Evolutionary conservation across 768 basidiomycete genomes (phyloP), one percentile per base, ranked within the genome.

Genomic region (Mrakia gelida): DNA sequence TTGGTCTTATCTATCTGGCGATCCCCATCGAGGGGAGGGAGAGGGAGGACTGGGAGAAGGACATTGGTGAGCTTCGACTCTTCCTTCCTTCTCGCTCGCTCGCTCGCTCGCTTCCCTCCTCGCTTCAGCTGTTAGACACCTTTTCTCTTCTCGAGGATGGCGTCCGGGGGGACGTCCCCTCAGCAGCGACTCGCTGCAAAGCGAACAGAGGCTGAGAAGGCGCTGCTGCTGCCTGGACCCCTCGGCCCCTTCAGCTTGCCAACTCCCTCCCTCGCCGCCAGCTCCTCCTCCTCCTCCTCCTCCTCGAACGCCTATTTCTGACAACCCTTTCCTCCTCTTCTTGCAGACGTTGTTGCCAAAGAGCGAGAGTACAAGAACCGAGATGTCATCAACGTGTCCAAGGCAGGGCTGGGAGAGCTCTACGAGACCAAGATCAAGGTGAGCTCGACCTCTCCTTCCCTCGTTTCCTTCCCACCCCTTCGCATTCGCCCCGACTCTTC

Each of bases 301-400:
- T 49, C 16, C 26, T 75, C 26, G 59, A 18, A 52, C 11, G 38
- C 59, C 62, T 21, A 32, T 41, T 43, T 43, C 61, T 63, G 73
- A 28, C 30, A 34, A 32, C 61, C 65, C 34, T 28, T 62, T 34
- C 63, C n/a, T 21, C 41, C 49, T 23, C 3, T 32, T 15, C n/a
- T 32, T 15, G 82, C 92, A 81, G 87, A 94, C 80, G 86, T 80
- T 21, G 84, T 95, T 76, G 92, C 93, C 1, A 85, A 86, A 72
- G 87, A 92, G 83, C 84, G 90, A 30, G 89, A 87, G 23, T 95
- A 95, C 87, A 93, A 92, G 86, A 94, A 94, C 84, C 86, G 91
- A 73, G 94, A 96, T 79, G 86, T 86, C 75, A 91, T 95, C 81
- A 90, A 91, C 79, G 89, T 93, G 16, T 91, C 91, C 13, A 90